phyloP scores from a whole-genome alignment of 192 early-diverging fungal genomes.

The Oehlia diaphana region DNA sequence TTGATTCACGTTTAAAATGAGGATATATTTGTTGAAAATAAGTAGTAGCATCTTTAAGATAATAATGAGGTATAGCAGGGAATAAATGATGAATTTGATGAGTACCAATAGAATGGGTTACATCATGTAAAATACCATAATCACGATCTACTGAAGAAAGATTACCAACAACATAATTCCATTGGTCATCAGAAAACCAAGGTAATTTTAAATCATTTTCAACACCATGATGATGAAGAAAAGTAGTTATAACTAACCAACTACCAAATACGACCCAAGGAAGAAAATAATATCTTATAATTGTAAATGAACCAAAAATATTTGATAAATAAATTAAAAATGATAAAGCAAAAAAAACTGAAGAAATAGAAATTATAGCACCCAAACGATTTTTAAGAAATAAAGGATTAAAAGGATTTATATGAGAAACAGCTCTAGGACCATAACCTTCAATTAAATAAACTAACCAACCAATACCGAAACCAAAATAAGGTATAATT shows the following conservation, averaged over 20 bases:
- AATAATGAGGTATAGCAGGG: constrained; percentile 15
- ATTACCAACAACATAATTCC: constrained; percentile 17
- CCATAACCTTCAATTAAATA: constrained; percentile 6
- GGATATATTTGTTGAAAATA: neutral
- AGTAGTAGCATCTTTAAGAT: constrained; percentile 4
- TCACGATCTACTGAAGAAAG: constrained; percentile 9
- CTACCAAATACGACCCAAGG: neutral
- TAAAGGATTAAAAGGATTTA: constrained; percentile 11
- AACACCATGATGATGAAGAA: constrained; percentile 15
- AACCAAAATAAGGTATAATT: neutral
- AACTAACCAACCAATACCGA: constrained; percentile 2
- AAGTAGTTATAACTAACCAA: constrained; percentile 20
- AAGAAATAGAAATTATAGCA: neutral
- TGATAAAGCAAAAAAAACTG: neutral
- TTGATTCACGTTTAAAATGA: constrained; percentile 17
- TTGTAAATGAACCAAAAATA: neutral
- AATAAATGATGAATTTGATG: constrained; percentile 22
- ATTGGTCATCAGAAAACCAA: constrained; percentile 8
- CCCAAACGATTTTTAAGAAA: neutral
- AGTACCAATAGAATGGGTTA: constrained; percentile 11
- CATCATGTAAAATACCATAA: constrained; percentile 7
- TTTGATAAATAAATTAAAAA: neutral
- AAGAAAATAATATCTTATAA: constrained; percentile 18
- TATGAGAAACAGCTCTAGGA: constrained; percentile 5
- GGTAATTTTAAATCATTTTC: constrained; percentile 16